A percentile compares a stretch with the other conserved stretches of the same genome.
Conservation (phyloP, 2,329 filamentous ascomycete species). For the Colletotrichum tamarilloi region DNA sequence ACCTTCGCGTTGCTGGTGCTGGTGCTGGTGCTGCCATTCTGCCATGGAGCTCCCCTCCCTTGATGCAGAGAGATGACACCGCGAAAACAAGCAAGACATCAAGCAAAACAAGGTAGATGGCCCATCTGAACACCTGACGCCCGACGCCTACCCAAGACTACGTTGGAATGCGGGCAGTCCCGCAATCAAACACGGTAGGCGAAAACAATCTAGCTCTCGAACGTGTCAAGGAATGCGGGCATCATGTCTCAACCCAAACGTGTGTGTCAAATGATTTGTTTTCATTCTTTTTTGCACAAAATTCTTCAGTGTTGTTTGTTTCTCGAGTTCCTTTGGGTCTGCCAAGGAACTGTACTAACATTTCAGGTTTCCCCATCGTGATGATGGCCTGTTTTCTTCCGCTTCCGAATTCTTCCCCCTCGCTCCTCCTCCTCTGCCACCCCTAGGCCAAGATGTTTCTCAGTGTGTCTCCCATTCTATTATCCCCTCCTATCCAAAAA, state of each 20-base stretch:
- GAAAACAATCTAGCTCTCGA: too few relatives aligned
- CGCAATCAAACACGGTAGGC: not conserved
- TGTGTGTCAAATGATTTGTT: not conserved
- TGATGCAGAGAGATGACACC: not conserved
- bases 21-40: not conserved
- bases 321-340: not conserved
- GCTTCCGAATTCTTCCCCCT: not conserved
- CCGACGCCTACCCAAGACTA: not conserved
- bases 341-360: not conserved
- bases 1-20: not conserved
- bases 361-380: not conserved
- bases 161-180: not conserved
- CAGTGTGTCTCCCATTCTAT: constrained; percentile 21
- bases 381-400: not conserved
- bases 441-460: not conserved
- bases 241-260: not conserved
- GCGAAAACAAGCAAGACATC: not conserved
- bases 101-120: not conserved
- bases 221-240: not conserved
- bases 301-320: not conserved
- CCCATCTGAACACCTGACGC: not conserved
- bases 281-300: constrained; percentile 3
- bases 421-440: not conserved
- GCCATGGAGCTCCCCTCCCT: not conserved
- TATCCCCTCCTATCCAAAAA: not conserved